These are phyloP conservation scores for Pseudomicrostroma phylloplanum DNA, from an alignment of 1,284 basidiomycete genomes.

Conservation along the genomic window DNA sequence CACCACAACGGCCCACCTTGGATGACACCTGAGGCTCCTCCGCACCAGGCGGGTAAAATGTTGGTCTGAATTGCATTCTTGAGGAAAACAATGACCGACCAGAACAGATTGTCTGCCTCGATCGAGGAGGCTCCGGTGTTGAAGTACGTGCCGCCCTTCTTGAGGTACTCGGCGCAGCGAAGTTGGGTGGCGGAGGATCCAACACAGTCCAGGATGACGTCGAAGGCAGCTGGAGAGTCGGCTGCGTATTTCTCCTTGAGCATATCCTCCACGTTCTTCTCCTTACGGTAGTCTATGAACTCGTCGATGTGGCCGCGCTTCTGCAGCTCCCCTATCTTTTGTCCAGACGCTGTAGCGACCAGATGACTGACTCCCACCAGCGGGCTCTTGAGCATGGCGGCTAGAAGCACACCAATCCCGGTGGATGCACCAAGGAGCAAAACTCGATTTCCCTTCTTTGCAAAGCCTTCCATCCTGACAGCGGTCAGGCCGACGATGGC, in stretches of 20 bases:
- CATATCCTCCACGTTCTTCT: not conserved
- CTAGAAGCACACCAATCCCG: not conserved
- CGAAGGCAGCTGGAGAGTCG: not conserved
- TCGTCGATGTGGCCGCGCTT: not conserved
- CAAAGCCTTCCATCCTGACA: not conserved
- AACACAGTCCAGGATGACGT: conserved; percentile 6
- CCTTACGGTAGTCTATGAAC: not conserved
- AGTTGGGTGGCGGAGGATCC: not conserved
- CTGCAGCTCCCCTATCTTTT: not conserved
- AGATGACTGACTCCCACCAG: not conserved
- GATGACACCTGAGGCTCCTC: not conserved
- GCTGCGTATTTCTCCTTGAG: not conserved
- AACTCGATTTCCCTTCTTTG: not conserved
- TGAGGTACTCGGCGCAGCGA: not conserved
- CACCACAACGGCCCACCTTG: not conserved
- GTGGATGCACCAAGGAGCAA: not conserved
- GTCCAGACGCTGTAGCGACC: not conserved
- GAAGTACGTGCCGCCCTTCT: not conserved
- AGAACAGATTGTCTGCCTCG: not conserved
- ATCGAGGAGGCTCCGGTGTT: not conserved
- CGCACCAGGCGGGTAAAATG: not conserved
- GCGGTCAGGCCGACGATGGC: not conserved
- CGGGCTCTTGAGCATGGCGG: not conserved
- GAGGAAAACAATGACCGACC: not conserved
- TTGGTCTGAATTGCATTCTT: not conserved